Base-by-base conservation (phyloP, 225 moss, liverwort and hornwort species). In the Marchantia polymorpha region DNA sequence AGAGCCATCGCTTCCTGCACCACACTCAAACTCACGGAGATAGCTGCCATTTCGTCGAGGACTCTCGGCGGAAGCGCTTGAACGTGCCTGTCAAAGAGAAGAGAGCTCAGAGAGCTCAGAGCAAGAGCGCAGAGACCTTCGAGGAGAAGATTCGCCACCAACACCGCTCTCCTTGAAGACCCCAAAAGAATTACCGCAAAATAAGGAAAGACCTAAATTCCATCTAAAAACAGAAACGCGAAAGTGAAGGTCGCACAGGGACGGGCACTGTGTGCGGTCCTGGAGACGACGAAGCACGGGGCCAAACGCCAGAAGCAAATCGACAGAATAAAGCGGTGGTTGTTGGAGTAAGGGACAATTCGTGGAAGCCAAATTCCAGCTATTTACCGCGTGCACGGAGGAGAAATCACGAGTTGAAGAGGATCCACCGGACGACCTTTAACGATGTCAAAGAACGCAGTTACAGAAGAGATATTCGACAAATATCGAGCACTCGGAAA, bases 1-100 rank as follows among this genome's bases (percentile, higher is more conserved):
- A 81, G 78, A 67, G 76, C 74, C 50, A 81, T 64, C 20, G 79
- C 67, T 59, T 75, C 80, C 20, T 79, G 78, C 50, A 69, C 30
- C 27, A 51, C 19, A 69, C 53, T 13, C n/a, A 39, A 39, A 39
- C 39, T 39, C 67, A 26, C 27, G 2, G 22, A 31, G 12, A 31
- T 13, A 25, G 78, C 69, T 52, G 78, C 65, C 78, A 78, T 78
- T 53, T 29, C 78, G 9, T 51, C 78, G 8, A 0, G 4, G 25
- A 25, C 27, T 22, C 14, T 73, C 22, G 69, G n/a, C 71, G 27
- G 10, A 9, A 48, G 48, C 73, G 52, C 48, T 73, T 19, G 54
- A 22, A 6, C 52, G 25, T 15, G 49, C 48, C 52, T 52, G 12
- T 14, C 69, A 73, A 54, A 30, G 27, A 11, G 14, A 55, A 74